phyloP scores from a whole-genome alignment of 495 filamentous ascomycete genomes.

The Podospora conica region DNA sequence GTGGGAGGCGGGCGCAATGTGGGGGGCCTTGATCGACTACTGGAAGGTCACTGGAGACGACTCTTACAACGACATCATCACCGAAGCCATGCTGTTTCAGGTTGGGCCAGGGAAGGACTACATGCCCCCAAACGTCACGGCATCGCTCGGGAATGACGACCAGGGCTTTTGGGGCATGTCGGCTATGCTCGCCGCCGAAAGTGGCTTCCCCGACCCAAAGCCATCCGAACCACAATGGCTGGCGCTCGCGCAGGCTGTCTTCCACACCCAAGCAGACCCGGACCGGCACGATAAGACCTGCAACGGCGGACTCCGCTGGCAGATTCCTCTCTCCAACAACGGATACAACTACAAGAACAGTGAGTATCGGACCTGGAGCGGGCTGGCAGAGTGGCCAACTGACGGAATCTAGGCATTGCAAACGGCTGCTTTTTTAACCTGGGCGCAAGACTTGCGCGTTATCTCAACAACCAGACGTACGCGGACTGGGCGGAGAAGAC shows the following conservation, averaged over 20 bases:
- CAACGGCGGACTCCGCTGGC: conserved; percentile 74
- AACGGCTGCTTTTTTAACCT: conserved; percentile 86
- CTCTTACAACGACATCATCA: conserved; percentile 59
- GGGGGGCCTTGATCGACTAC: conserved; percentile 69
- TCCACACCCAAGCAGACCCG: conserved; percentile 57
- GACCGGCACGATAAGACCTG: conserved; percentile 59
- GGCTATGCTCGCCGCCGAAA: conserved; percentile 67
- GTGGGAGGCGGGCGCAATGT: conserved; percentile 73
- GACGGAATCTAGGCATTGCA: conserved; percentile 47
- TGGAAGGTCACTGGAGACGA: conserved; percentile 69
- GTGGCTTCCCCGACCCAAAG: conserved; percentile 60
- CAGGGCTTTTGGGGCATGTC: conserved; percentile 73
- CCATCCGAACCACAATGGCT: conserved; percentile 58
- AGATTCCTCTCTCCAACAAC: conserved; percentile 68
- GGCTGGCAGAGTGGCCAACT: conserved; percentile 4
- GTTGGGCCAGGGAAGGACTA: conserved; percentile 60
- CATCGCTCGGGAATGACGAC: conserved; percentile 78
- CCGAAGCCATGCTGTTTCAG: conserved; percentile 61
- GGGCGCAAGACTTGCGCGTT: conserved; percentile 68
- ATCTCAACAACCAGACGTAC: conserved; percentile 74
- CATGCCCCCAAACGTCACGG: conserved; percentile 64
- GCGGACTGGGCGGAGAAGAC: conserved; percentile 64
- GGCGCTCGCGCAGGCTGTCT: conserved; percentile 69
- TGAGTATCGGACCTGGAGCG: conserved; percentile 15
- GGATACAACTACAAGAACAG: conserved; percentile 91